Percentiles rank a stretch among this genome's conserved stretches.
Evolutionary conservation across 1,139 yeast genomes (phyloP).

Genomic region (Suhomyces chickasaworum): DNA sequence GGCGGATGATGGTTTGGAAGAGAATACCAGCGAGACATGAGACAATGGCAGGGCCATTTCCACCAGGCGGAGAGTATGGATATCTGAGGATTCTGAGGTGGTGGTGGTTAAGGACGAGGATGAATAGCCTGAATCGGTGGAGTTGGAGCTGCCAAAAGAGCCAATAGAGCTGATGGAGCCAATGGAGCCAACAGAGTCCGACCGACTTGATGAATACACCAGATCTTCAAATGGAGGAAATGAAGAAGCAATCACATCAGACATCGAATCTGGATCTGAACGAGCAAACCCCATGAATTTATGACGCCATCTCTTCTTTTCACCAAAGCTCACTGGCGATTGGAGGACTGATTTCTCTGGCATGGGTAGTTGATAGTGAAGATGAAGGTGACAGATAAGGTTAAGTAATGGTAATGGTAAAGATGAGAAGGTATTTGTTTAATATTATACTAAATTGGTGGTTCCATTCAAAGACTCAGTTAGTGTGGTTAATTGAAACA

Average conservation of each 20-base stretch:
- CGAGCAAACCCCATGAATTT: background rate
- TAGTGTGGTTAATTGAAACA: no score
- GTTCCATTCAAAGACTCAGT: no score
- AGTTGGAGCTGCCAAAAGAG: no score
- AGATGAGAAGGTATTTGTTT: no score
- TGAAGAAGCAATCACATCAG: slow-evolving; percentile 1
- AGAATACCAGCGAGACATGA: background rate
- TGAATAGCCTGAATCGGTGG: background rate
- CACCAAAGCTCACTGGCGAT: background rate
- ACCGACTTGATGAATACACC: background rate
- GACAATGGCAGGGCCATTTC: background rate
- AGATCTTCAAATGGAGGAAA: slow-evolving; percentile 5
- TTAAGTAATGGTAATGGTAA: background rate
- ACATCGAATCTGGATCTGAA: background rate
- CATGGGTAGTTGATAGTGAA: no score
- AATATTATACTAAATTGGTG: no score
- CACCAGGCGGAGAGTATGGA: background rate
- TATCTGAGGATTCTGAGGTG: background rate
- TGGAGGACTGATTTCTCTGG: background rate
- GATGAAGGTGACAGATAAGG: no score
- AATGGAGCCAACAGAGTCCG: background rate
- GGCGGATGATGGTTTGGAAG: background rate
- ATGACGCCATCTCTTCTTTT: slow-evolving; percentile 1
- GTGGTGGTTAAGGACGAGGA: background rate
- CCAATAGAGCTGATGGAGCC: background rate